Conservation (phyloP, 345 rosid species). For the Viola odorata region DNA sequence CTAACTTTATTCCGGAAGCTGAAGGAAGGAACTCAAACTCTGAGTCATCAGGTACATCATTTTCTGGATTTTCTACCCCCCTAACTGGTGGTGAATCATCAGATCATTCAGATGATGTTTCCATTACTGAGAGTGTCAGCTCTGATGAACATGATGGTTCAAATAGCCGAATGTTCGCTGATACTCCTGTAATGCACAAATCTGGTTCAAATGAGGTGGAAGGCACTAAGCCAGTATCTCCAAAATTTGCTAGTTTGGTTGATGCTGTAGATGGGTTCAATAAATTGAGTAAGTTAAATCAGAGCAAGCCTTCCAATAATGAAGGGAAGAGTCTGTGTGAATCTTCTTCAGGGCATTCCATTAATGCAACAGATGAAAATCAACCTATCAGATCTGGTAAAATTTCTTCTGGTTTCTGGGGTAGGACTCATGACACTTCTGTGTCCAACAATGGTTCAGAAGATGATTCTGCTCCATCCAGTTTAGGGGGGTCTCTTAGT, state of each 20-base stretch:
- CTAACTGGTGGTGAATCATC: slow-evolving; percentile 45
- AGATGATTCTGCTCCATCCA: slow-evolving; percentile 22
- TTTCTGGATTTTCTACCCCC: slow-evolving; percentile 75
- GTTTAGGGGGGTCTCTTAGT: slow-evolving; percentile 20
- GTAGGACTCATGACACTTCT: slow-evolving; percentile 36
- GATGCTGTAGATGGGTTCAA: slow-evolving; percentile 46
- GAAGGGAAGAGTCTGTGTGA: slow-evolving; percentile 24
- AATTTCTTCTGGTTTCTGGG: slow-evolving; percentile 53
- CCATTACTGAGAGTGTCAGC: slow-evolving; percentile 53
- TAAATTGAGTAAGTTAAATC: slow-evolving; percentile 21
- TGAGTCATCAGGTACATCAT: slow-evolving; percentile 51
- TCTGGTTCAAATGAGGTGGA: slow-evolving; percentile 31
- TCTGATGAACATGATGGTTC: slow-evolving; percentile 55
- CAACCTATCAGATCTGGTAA: slow-evolving; percentile 23
- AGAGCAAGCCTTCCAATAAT: slow-evolving; percentile 24
- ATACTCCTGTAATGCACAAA: slow-evolving; percentile 30
- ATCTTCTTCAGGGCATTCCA: slow-evolving; percentile 22
- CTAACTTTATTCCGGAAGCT: slow-evolving; percentile 35
- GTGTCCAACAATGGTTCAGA: slow-evolving; percentile 17
- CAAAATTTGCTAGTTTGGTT: slow-evolving; percentile 65
- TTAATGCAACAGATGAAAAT: slow-evolving; percentile 17
- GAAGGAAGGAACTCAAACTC: slow-evolving; percentile 40
- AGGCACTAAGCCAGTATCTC: slow-evolving; percentile 45
- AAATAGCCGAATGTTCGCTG: slow-evolving; percentile 33
- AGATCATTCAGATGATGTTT: slow-evolving; percentile 80